phyloP scores from a whole-genome alignment of 2,329 filamentous ascomycete species.

The Pseudodiploospora longispora region DNA sequence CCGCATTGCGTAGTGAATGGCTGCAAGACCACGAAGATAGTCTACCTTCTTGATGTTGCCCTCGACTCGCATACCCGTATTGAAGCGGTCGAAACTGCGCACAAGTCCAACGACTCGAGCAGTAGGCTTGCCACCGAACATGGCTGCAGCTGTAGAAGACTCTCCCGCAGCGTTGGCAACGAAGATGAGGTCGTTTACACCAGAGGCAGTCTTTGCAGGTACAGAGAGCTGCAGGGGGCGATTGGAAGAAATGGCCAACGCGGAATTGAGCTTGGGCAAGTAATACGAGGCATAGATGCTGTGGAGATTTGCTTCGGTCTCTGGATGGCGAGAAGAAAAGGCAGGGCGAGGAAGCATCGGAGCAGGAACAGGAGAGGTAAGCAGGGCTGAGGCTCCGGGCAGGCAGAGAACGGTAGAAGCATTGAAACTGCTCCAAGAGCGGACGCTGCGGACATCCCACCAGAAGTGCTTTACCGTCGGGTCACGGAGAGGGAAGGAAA shows the following conservation, averaged over 20 bases:
- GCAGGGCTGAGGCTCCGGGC: slow-evolving; percentile 62
- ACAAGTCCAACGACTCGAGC: slow-evolving; percentile 72
- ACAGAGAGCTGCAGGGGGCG: slow-evolving; percentile 49
- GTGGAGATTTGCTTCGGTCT: slow-evolving; percentile 70
- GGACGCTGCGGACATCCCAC: slow-evolving; percentile 89
- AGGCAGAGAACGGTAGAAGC: slow-evolving; percentile 62
- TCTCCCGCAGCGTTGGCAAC: slow-evolving; percentile 54
- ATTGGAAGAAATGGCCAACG: slow-evolving; percentile 67
- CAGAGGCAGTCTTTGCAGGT: slow-evolving; percentile 22
- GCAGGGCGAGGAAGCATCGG: slow-evolving; percentile 52
- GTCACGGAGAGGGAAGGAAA: slow-evolving; percentile 60
- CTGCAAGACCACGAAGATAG: slow-evolving; percentile 79
- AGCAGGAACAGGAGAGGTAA: slow-evolving; percentile 59
- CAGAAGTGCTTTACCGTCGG: slow-evolving; percentile 76
- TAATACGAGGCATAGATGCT: slow-evolving; percentile 71
- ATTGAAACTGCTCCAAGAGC: slow-evolving; percentile 76
- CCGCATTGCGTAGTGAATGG: slow-evolving; percentile 86
- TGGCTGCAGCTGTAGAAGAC: slow-evolving; percentile 44
- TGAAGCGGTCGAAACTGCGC: slow-evolving; percentile 89
- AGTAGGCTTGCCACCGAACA: slow-evolving; percentile 39
- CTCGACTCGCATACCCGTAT: slow-evolving; percentile 85
- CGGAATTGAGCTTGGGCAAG: slow-evolving; percentile 78
- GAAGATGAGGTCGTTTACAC: slow-evolving; percentile 50
- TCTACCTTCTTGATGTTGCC: slow-evolving; percentile 77
- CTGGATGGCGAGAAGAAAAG: slow-evolving; percentile 57